Base-by-base conservation (phyloP, 2,329 filamentous ascomycete species). In the Xylariaceae sp. region DNA sequence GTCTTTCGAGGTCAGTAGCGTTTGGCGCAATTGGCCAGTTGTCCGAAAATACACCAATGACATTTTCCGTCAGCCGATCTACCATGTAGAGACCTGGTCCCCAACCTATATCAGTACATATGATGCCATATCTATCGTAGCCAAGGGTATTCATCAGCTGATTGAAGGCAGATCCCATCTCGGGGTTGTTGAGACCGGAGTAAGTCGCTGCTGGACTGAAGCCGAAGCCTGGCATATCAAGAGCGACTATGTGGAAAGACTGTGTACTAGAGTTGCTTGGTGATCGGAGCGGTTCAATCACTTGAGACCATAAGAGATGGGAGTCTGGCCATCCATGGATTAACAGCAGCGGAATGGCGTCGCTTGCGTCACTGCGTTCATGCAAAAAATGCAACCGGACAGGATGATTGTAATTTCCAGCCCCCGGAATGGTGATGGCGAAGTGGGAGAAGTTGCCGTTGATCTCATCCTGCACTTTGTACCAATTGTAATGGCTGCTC, bases 371-470 rank as follows among this genome's bases (percentile, higher is more conserved):
- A 6, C 45, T 51, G 12, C 38, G 33, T 14, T 52, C 44, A 32
- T 54, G 49, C 17, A 52, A 36, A 19, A 52, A 54, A 39, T 54
- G 52, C 14, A 54, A 46, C 17, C 47, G 54, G 12, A 55, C 40
- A 5, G 46, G 37, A 5, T 45, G 34, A n/a, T 27, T 22, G 27
- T 47, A 53, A 16, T 25, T 21, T 27, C 44, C 35, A 29, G 25
- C 25, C 8, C 7, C 16, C 4, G 39, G 19, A 17, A 55, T 39
- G 2, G 42, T 57, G 1, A 55, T 60, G 21, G 46, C 56, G 41
- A 59, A 65, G 27, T 65, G 56, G 2, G 57, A 54, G 2, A 60
- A 32, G 12, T 49, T 37, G 5, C 41, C 27, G 23, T 61, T 60
- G 14, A 61, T 33, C 14, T 48, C 37, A 21, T 47, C 35, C 40